Base-by-base conservation (phyloP, 495 filamentous ascomycete species). In the Penicillium maclennaniae region DNA sequence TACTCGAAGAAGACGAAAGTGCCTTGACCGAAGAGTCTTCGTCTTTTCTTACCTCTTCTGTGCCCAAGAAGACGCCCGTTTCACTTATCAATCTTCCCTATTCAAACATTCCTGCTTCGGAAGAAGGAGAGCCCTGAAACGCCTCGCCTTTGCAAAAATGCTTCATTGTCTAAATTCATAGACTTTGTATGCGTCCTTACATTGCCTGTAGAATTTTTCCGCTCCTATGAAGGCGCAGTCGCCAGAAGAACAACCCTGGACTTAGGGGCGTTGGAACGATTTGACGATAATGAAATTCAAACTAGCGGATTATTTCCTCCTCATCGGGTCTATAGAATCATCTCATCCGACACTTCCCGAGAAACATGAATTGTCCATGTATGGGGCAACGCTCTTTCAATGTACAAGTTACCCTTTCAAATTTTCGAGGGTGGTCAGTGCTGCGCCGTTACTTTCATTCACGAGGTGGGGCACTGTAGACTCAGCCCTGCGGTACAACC, bases 1-100 rank as follows among this genome's bases (percentile, higher is more conserved):
- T 46, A 25, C 41, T 53, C 0, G 54, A 55, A 16, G 53, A 61
- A 34, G 57, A 62, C 16, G 54, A 48, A 12, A 34, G 10, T 12
- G 8, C 28, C 19, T 27, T 45, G 10, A 20, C 34, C 15, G 49
- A 45, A 27, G 49, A 52, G 42, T 39, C 34, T 38, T 20, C 28
- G 28, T 38, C 42, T 21, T 28, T 20, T 1, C 4, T 19, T 40
- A n/a, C 1, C 38, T 40, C 38, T n/a, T 19, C 38, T 40, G 38
- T 40, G 15, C 38, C 38, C 4, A 40, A 40, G 38, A 40, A 40
- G 19, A 40, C 6, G 16, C 16, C 38, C n/a, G 38, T 20, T 16
- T 16, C 38, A 20, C 38, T 40, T 5, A 40, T 40, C 19, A 40
- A 40, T 16, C 38, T 40, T 40, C n/a, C 42, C 21, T 26, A 14